These are phyloP conservation scores for Kodamaea fungicola DNA, from an alignment of 1,139 yeast species.

Conservation along the genomic window DNA sequence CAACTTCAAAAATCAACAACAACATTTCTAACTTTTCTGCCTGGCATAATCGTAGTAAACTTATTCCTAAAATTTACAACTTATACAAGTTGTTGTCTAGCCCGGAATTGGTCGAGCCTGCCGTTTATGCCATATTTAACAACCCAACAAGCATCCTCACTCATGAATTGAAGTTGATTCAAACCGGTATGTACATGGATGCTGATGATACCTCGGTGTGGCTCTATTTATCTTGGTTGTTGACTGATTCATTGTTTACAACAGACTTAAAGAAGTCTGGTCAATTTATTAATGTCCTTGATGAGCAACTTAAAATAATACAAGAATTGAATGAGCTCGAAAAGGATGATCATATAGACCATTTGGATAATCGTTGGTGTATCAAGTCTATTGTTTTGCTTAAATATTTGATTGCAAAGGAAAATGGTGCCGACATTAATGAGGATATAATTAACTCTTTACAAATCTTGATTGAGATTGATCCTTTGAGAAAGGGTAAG, in stretches of 20 bases:
- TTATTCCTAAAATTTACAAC: constrained; percentile 53
- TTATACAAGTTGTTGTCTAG: constrained; percentile 4
- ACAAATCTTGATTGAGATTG: constrained; percentile 49
- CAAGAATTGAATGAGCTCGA: constrained; percentile 59
- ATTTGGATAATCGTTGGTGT: constrained; percentile 66
- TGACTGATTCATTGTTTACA: constrained; percentile 52
- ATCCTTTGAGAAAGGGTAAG: constrained; percentile 67
- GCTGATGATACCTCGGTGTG: constrained; percentile 93
- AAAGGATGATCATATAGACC: constrained; percentile 49
- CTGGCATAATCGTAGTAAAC: constrained; percentile 85
- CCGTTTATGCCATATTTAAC: constrained; percentile 15
- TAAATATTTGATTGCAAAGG: constrained; percentile 28
- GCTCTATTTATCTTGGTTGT: constrained; percentile 83
- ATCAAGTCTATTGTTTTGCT: constrained; percentile 51
- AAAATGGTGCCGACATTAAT: constrained; percentile 13
- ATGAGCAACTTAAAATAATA: constrained; percentile 37
- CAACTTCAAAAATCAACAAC: constrained; percentile 71
- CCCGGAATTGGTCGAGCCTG: constrained; percentile 13
- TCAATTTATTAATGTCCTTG: constrained; percentile 26
- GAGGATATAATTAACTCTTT: constrained; percentile 30
- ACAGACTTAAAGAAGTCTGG: constrained; percentile 20
- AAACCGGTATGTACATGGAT: constrained; percentile 87
- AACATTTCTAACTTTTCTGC: constrained; percentile 94
- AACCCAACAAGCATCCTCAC: constrained; percentile 36
- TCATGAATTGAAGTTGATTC: constrained; percentile 64